Percentiles rank a stretch among this genome's conserved stretches.
phyloP scores from a whole-genome alignment of 208 protist genomes.

The Balamuthia mandrillaris region DNA sequence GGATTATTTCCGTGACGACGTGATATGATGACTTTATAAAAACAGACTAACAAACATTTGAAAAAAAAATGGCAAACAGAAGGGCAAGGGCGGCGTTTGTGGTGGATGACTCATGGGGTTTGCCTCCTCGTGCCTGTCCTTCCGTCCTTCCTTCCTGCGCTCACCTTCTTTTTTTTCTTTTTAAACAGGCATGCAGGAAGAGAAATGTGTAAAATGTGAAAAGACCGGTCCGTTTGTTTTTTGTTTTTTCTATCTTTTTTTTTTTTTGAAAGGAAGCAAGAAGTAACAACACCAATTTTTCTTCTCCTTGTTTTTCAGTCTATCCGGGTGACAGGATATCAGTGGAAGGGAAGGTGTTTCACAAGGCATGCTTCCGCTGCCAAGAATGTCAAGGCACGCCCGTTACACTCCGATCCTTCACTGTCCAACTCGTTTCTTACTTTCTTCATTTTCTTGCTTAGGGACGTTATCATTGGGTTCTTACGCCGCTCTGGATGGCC shows the following conservation, averaged over 20 bases:
- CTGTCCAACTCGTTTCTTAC: no score
- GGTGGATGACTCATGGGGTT: constrained; percentile 19
- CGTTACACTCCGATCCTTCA: no score
- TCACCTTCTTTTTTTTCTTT: neutral
- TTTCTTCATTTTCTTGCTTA: no score
- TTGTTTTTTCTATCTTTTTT: neutral
- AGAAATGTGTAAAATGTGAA: neutral
- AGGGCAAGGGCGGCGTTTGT: no score
- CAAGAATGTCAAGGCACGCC: neutral
- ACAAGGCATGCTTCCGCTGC: constrained; percentile 16
- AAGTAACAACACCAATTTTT: neutral
- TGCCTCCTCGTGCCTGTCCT: neutral
- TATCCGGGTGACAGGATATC: constrained; percentile 3
- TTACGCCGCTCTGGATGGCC: constrained; percentile 3
- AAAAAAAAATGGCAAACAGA: no score
- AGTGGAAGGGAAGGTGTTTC: neutral
- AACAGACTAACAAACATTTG: no score
- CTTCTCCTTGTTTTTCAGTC: neutral
- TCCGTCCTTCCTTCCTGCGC: neutral
- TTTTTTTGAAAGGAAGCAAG: neutral
- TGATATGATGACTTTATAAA: no score
- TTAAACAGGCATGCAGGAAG: neutral
- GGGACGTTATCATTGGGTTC: no score
- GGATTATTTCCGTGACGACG: no score
- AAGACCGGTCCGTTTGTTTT: neutral